phyloP scores from a whole-genome alignment of 2,329 filamentous ascomycete genomes.

The Diaporthe destruens region DNA sequence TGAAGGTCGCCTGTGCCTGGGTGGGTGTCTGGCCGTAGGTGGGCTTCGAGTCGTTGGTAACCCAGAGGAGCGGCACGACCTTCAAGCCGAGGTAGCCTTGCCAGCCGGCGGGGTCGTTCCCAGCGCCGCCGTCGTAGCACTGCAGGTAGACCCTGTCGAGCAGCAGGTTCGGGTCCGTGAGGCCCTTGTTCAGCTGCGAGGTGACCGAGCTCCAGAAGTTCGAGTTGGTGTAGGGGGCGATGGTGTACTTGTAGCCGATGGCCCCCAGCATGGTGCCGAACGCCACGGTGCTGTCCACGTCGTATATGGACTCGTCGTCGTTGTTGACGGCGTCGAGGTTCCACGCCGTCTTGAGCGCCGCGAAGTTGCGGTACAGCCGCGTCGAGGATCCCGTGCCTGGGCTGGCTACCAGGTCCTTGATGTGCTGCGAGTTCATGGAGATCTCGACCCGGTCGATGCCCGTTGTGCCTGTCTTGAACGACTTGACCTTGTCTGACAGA shows the following conservation, averaged over 20 bases:
- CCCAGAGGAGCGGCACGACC: slow-evolving; percentile 59
- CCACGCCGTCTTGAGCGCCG: slow-evolving; percentile 56
- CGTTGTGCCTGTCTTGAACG: slow-evolving; percentile 54
- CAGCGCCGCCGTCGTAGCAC: slow-evolving; percentile 59
- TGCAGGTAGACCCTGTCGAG: slow-evolving; percentile 59
- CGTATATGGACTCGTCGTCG: slow-evolving; percentile 60
- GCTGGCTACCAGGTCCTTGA: slow-evolving; percentile 53
- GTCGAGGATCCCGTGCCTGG: slow-evolving; percentile 52
- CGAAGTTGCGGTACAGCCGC: slow-evolving; percentile 56
- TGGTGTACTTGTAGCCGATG: slow-evolving; percentile 58
- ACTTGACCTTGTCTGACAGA: slow-evolving; percentile 60
- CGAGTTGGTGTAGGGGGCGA: slow-evolving; percentile 57
- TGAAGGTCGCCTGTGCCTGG: slow-evolving; percentile 53
- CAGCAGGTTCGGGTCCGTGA: slow-evolving; percentile 44
- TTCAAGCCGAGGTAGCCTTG: slow-evolving; percentile 54
- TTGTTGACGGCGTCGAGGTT: slow-evolving; percentile 60
- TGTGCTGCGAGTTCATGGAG: slow-evolving; percentile 58
- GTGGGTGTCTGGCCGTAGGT: slow-evolving; percentile 53
- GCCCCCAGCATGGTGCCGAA: slow-evolving; percentile 58
- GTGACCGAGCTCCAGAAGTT: slow-evolving; percentile 53
- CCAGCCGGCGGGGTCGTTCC: slow-evolving; percentile 56
- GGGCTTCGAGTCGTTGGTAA: slow-evolving; percentile 61
- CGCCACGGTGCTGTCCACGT: slow-evolving; percentile 55
- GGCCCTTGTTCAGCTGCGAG: slow-evolving; percentile 49
- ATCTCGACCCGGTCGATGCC: slow-evolving; percentile 56